Base-by-base conservation (phyloP, 345 rosid genomes). In the Cardamine resedifolia region DNA sequence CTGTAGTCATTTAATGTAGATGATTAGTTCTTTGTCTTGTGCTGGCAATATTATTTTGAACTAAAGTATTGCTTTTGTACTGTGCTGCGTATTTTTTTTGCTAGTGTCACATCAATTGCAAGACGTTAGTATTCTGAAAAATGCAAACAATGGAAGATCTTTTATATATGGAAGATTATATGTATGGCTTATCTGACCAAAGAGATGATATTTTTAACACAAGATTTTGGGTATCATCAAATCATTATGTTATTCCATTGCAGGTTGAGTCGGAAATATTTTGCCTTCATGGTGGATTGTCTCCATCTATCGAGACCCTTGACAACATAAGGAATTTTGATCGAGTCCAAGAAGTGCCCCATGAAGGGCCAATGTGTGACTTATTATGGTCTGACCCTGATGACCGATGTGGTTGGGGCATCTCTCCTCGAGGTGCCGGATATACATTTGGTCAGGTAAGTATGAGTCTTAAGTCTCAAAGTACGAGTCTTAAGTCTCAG, bases 281-380 rank as follows among this genome's bases (percentile, higher is more conserved):
- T 77, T 90, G 97, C 75, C 91, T 90, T 28, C 96, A 90, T 57
- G 96, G 97, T 84, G 98, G 98, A 27, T 74, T 93, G 64, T 93
- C 98, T 51, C 97, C 97, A 21, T 89, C 96, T 23, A 87, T 93
- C 62, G 97, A 90, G 77, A 90, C 97, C 57, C 90, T 93, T 34
- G 97, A 90, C 78, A 88, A 89, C 75, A 90, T 93, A 44, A 88
- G 98, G 14, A 90, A 88, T 70, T 90, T 93, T 77, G 97, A 93
- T 63, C 88, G 98, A 27, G 92, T 88, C 77, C 97, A 89, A 83
- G 97, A 93, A 82, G 97, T 93, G 74, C 98, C 98, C 31, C 98
- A 93, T 60, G 98, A 93, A 78, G 98, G 98, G 71, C 97, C 98
- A 26, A 90, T 93, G 97, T 93, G 98, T 72, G 98, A 93, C 80